Base-by-base conservation (phyloP, 148 eudicot genomes). In the Persicaria maculosa region DNA sequence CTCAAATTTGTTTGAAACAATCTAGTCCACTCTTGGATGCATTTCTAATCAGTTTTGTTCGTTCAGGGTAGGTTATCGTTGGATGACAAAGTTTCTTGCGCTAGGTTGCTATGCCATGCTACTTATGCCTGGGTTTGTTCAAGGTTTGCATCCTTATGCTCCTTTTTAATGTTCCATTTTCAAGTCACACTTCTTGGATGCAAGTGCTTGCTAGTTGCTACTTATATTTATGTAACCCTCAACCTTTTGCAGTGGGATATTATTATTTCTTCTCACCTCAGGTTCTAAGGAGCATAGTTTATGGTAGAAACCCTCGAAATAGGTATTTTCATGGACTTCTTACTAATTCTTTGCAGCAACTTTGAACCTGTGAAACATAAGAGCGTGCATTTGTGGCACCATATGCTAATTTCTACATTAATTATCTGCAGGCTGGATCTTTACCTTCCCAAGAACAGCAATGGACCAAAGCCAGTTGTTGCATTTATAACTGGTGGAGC, bases 401-500 rank as follows among this genome's bases (percentile, higher is more conserved):
- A 69, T 44, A 19, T 1, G 55, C 52, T 70, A 76, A 64, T 79
- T 1, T 50, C 50, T 47, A 31, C 40, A 31, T 0, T 31, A 57
- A 72, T 65, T 10, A 54, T 71, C 45, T 79, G 81, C 84, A 89
- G 94, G 85, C 91, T 90, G 58, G 94, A 90, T 84, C 79, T 90
- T 25, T 90, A 86, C 78, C 75, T 90, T 72, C 94, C 94, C 36
- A 82, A 86, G 87, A 78, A 81, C 76, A 76, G 17, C 46, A 72
- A 79, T 74, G 84, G 89, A 44, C 86, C 78, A 20, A 87, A 83
- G 81, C 94, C 94, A 76, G 94, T 89, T 47, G 88, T 89, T 80
- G 91, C 94, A 53, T 89, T 89, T 84, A 78, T 89, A 40, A 89
- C 94, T 44, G 94, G 94, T 79, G 94, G 94, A 78, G 94, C 94